Evolutionary conservation across 441 rosid genomes (phyloP).

Genomic region (Populus trichocarpa): DNA sequence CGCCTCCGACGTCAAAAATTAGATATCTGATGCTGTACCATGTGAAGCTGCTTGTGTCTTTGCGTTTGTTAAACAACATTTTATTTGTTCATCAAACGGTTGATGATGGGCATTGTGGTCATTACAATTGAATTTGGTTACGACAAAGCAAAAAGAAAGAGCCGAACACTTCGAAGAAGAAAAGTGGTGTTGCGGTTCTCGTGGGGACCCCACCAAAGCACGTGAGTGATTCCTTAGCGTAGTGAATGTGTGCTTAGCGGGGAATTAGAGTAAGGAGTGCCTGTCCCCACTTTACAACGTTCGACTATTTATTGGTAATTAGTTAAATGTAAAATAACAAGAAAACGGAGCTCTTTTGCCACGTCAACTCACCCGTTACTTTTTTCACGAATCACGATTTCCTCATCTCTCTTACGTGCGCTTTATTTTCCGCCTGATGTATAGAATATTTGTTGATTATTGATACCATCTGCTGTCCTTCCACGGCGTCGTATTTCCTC

Average conservation of each 20-base stretch:
- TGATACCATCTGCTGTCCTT: not conserved
- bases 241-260: slow-evolving; percentile 4
- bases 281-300: slow-evolving; percentile 39
- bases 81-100: not conserved
- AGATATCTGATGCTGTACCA: not conserved
- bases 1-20: not conserved
- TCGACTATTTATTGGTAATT: slow-evolving; percentile 19
- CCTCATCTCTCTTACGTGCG: slow-evolving; percentile 17
- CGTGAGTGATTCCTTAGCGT: slow-evolving; percentile 15
- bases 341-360: slow-evolving; percentile 17
- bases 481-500: not conserved
- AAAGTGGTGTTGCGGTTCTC: not conserved
- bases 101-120: not conserved
- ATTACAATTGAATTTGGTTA: not conserved
- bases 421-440: slow-evolving; percentile 16
- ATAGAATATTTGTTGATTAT: not conserved
- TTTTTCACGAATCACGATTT: not conserved
- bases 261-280: slow-evolving; percentile 10
- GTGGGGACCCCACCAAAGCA: slow-evolving; percentile 23
- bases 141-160: not conserved
- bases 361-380: slow-evolving; percentile 32
- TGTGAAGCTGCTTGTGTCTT: not conserved
- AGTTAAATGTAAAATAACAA: not conserved
- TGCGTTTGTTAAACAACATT: not conserved
- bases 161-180: not conserved